Base-by-base conservation (phyloP, 2,329 filamentous ascomycete species). In the Alternaria gansuensis region DNA sequence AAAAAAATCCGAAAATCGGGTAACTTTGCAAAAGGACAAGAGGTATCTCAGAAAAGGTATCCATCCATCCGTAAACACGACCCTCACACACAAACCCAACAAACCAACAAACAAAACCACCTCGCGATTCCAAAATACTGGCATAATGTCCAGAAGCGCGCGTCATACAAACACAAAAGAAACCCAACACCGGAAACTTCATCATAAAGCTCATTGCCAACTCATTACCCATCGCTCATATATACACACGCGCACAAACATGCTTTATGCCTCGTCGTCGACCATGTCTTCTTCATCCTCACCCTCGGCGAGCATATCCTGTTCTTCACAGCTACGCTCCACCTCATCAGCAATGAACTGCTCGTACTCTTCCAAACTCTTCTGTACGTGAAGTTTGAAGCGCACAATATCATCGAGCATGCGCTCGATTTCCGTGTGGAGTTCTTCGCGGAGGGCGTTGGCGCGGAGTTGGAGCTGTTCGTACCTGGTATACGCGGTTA, bases 391-490 rank as follows among this genome's bases (percentile, higher is more conserved):
- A 65, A 99, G 91, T 81, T 99, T 99, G 86, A 99, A 98, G 73
- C 96, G 93, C 81, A 98, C 96, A 62, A 97, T 90, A 75, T 98
- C 93, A 80, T 97, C 96, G 60, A 99, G 82, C 87, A 98, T 96
- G 70, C 89, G 90, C 80, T 97, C 95, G 70, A 97, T 92, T 77
- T 97, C 93, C 0, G 93, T 97, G 77, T 99, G 95, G n/a, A 99
- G 84, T 76, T 98, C 93, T 77, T 99, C 95, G n/a, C 95, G 88
- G 24, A 98, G 84, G 0, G 91, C 82, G 64, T 92, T 92, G 46
- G 92, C 92, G 31, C 88, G 87, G 54, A 96, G 86, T n/a, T 90
- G 92, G 46, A 98, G 82, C 75, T 97, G 93, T 75, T 98, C 94
- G 74, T 97, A 96, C 73, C 91, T 94, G 59, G 6, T 1, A n/a